Evolutionary conservation across 768 basidiomycete species (phyloP).

Genomic region (Dacryopinax spathularia): DNA sequence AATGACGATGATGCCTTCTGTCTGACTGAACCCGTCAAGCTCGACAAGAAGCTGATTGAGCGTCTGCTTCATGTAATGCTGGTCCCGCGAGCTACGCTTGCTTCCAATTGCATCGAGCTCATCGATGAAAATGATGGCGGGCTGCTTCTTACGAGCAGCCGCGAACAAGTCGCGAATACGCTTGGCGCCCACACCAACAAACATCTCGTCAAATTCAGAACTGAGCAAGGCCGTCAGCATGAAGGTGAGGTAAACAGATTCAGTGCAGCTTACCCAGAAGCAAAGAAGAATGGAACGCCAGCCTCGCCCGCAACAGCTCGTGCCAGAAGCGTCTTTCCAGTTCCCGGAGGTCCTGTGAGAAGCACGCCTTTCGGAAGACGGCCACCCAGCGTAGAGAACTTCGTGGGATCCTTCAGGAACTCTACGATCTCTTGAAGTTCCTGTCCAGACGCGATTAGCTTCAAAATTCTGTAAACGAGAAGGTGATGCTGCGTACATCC

Average conservation of each 20-base stretch:
- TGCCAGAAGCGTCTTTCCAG: slow-evolving; percentile 97
- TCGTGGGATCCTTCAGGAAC: slow-evolving; percentile 85
- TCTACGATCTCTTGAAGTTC: slow-evolving; percentile 90
- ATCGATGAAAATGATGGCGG: slow-evolving; percentile 97
- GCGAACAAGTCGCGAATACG: slow-evolving; percentile 90
- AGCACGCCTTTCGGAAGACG: slow-evolving; percentile 89
- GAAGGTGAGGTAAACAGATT: slow-evolving; percentile 8
- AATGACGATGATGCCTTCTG: slow-evolving; percentile 87
- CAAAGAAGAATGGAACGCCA: slow-evolving; percentile 93
- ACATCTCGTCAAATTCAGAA: slow-evolving; percentile 97
- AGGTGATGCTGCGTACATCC: slow-evolving; percentile 37
- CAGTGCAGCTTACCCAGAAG: slow-evolving; percentile 54
- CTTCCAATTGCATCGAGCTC: slow-evolving; percentile 89
- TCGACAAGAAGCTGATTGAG: slow-evolving; percentile 93
- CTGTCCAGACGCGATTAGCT: slow-evolving; percentile 26
- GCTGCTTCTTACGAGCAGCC: slow-evolving; percentile 83
- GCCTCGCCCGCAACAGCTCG: slow-evolving; percentile 96
- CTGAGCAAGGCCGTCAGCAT: slow-evolving; percentile 24
- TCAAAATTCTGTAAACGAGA: slow-evolving; percentile 6
- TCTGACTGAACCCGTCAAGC: slow-evolving; percentile 91
- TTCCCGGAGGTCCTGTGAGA: slow-evolving; percentile 81
- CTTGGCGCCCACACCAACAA: slow-evolving; percentile 81
- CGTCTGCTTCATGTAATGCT: slow-evolving; percentile 43
- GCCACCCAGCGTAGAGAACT: slow-evolving; percentile 82
- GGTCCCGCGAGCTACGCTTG: slow-evolving; percentile 68